Base-by-base conservation (phyloP, 2,329 filamentous ascomycete genomes). In the Phialophora macrospora region DNA sequence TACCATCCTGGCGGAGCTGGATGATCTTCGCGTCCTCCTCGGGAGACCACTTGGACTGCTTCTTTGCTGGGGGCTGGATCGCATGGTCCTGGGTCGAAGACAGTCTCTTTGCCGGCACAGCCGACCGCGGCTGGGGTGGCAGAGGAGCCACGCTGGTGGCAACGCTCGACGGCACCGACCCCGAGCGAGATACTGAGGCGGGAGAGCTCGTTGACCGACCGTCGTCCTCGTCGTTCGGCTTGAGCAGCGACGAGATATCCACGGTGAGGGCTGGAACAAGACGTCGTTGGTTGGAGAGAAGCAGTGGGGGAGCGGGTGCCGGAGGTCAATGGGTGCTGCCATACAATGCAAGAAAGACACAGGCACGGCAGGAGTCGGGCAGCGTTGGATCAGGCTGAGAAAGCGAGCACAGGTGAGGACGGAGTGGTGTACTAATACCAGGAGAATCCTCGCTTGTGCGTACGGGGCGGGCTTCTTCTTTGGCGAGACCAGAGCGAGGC, bases 1-100 rank as follows among this genome's bases (percentile, higher is more conserved):
- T 97, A 8, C 92, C 91, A 72, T 89, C 89, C 44, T 92, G 92
- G 64, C 94, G 88, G 68, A 98, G 85, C 77, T 96, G 91, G 73
- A 97, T 97, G 73, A 97, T 97, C 56, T 95, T 82, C n/a, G 90
- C 87, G 78, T 98, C 93, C 77, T 98, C 94, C 68, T 97, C 92
- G 0, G 90, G 84, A 4, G 92, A 96, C 95, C 95, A 98, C 79
- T 98, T 98, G 75, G 92, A 96, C 78, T 97, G 93, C 80, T 94
- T 96, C 82, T 95, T 96, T 38, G 92, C 91, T 22, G 91, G 92
- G 44, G 89, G 90, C 72, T 82, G 82, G 44, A 77, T 76, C 2
- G 82, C 78, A 69, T 73, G 63, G 65, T 79, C 77, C 64, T 73
- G 70, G 49, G 74, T 72, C 61, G 76, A 74, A 54, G 78, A 75